Conservation (phyloP, 371 early-diverging fungal species). For the Mortierella sp. region DNA sequence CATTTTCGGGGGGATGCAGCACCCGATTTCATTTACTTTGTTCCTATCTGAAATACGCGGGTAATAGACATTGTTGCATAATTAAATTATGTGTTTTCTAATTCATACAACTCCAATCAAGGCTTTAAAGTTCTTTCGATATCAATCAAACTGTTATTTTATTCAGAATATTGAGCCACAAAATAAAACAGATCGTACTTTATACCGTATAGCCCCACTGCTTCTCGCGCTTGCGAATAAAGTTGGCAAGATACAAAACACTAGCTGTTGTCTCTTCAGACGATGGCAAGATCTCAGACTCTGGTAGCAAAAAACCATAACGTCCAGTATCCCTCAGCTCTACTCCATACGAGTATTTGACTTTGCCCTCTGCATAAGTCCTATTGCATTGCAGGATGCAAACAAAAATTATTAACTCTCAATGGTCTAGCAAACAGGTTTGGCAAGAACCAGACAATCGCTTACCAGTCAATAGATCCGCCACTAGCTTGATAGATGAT, state of each 20-base stretch:
- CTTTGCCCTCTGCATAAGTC: constrained; percentile 59
- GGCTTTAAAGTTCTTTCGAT: too few relatives aligned
- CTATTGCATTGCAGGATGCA: constrained; percentile 1
- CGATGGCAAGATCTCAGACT: constrained; percentile 62
- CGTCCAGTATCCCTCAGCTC: constrained; percentile 67
- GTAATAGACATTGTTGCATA: too few relatives aligned
- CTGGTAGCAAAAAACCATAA: constrained; percentile 64
- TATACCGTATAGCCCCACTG: constrained; percentile 42
- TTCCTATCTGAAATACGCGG: too few relatives aligned
- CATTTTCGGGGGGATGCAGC: too few relatives aligned
- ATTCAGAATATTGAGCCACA: neutral
- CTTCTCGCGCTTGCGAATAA: constrained; percentile 57
- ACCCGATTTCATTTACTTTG: too few relatives aligned
- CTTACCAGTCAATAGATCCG: constrained; percentile 56
- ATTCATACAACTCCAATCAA: too few relatives aligned
- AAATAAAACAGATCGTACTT: neutral
- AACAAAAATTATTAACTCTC: neutral
- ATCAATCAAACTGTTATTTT: too few relatives aligned
- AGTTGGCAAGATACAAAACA: constrained; percentile 50
- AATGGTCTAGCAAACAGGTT: neutral
- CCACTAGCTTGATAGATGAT: constrained; percentile 63
- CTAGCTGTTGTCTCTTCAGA: constrained; percentile 63
- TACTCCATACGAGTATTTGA: constrained; percentile 66
- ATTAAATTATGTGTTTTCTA: too few relatives aligned
- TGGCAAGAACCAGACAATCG: neutral